phyloP scores from a whole-genome alignment of 257 asterid genomes.

The Salvia hispanica region DNA sequence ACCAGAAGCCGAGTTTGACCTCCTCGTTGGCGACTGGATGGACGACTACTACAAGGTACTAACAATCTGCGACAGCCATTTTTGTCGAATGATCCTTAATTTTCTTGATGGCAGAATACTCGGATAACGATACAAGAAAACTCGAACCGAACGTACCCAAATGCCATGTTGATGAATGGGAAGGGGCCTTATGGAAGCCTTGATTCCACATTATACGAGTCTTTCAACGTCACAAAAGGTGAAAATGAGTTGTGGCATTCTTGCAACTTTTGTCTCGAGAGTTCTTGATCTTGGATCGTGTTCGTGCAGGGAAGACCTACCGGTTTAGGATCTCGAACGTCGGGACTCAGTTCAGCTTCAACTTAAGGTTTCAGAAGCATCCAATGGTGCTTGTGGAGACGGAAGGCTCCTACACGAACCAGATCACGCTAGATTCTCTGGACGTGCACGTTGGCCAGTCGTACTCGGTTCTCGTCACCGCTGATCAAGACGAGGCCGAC shows the following conservation, averaged over 20 bases:
- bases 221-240: conserved; percentile 41
- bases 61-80: background rate
- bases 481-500: conserved; percentile 53
- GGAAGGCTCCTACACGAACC: conserved; percentile 63
- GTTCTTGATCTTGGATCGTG: background rate
- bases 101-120: conserved; percentile 28
- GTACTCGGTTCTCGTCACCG: conserved; percentile 52
- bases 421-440: conserved; percentile 46
- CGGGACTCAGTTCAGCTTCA: conserved; percentile 47
- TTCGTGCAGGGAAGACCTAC: conserved; percentile 46
- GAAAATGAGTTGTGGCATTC: background rate
- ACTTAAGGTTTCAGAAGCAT: conserved; percentile 53
- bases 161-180: conserved; percentile 42
- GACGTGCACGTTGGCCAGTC: conserved; percentile 65
- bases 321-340: conserved; percentile 54
- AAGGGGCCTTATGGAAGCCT: conserved; percentile 37
- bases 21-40: conserved; percentile 61
- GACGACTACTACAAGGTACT: conserved; percentile 41
- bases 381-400: conserved; percentile 55
- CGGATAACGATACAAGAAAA: conserved; percentile 23
- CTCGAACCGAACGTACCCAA: conserved; percentile 21
- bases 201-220: conserved; percentile 30
- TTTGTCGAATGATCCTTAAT: background rate
- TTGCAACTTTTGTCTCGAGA: background rate
- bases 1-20: conserved; percentile 68